phyloP scores from a whole-genome alignment of 495 filamentous ascomycete genomes.

The Penicillium paradoxum region DNA sequence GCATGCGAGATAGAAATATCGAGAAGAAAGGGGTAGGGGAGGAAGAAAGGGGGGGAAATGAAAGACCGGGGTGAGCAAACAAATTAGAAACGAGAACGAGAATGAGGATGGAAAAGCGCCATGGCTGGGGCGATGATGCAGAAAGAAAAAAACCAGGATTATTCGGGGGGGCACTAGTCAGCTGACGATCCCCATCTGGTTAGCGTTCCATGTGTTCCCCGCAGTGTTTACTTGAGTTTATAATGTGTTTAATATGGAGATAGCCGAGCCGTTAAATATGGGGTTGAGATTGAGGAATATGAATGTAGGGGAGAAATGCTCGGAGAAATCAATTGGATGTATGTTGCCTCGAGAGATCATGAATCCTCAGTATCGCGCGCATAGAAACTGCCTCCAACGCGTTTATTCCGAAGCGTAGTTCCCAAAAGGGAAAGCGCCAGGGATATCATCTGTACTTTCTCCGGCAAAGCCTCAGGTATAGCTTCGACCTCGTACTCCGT shows the following conservation, averaged over 20 bases:
- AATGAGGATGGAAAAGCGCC: not conserved
- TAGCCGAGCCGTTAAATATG: not conserved
- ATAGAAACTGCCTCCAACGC: too few species aligned
- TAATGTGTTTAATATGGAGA: not conserved
- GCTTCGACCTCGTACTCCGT: not conserved
- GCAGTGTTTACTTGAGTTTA: slow-evolving; percentile 9
- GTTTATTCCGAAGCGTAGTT: slow-evolving; percentile 1
- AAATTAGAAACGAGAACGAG: not conserved
- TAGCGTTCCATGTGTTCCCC: slow-evolving; percentile 6
- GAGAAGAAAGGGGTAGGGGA: not conserved
- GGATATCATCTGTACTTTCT: slow-evolving; percentile 5
- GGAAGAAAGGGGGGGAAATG: not conserved
- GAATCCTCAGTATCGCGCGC: too few species aligned
- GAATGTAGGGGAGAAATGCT: not conserved
- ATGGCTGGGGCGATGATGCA: slow-evolving; percentile 4
- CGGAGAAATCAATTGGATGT: too few species aligned
- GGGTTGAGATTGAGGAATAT: not conserved
- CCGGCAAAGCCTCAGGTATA: not conserved
- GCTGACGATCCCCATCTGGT: slow-evolving; percentile 2
- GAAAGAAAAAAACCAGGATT: not conserved
- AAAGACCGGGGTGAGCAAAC: not conserved
- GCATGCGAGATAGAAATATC: not conserved
- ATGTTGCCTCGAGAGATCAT: too few species aligned
- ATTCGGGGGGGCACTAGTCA: not conserved
- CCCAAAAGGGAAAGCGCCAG: not conserved